Base-by-base conservation (phyloP, 106 monocot genomes). In the Alisma plantagoaquatica region DNA sequence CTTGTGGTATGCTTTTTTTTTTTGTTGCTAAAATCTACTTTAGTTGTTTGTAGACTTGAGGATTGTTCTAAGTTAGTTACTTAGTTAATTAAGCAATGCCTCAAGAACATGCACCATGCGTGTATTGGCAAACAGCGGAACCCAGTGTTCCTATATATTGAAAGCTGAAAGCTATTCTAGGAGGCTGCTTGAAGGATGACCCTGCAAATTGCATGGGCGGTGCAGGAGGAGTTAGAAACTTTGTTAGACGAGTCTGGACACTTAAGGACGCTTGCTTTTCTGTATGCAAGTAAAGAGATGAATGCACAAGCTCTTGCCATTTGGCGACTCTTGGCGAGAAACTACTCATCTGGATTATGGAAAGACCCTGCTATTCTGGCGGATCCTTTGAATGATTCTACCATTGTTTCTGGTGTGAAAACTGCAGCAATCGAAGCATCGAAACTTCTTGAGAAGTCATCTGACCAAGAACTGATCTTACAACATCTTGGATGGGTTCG, bases 221-320 rank as follows among this genome's bases (percentile, higher is more conserved):
- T 85, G 73, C 85, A 98, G 98, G 98, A 98, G 73, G 98, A 90
- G 57, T 82, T 98, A 70, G 98, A 98, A 77, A 68, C 73, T 35
- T 69, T 98, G 29, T 80, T 98, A 63, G 81, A 82, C 64, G 89
- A 79, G 51, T 90, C 98, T 61, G 81, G 90, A 27, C 90, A 98
- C 77, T 77, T 86, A 72, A 77, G 85, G 63, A 98, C 98, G 10
- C 98, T 98, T 74, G 98, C 98, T 19, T 90, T 90, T 70, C 72
- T 98, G 62, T 90, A 98, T 74, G 98, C 87, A 24, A 86, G 90
- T 70, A 86, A 86, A 82, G 85, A 75, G 41, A 90, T 90, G 90
- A 56, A n/a, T 52, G 80, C 90, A 35, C 85, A 98, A 58, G 78
- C 98, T 73, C 78, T 90, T 54, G 27, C 66, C 23, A 98, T 90